Base-by-base conservation (phyloP, 73 alveolate species). In the Paramecium biaurelia region DNA sequence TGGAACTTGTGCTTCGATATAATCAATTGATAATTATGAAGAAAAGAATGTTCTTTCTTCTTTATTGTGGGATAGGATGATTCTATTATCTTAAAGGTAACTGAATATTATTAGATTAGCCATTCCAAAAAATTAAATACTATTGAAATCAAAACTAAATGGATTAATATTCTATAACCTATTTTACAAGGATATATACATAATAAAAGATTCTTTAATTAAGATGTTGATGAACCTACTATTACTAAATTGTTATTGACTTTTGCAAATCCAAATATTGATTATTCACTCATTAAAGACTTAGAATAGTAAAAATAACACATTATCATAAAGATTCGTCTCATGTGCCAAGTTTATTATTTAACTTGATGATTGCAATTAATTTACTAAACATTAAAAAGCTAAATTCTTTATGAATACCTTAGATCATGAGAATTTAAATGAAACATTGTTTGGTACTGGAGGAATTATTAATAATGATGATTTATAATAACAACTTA, bases 191-290 rank as follows among this genome's bases (percentile, higher is more conserved):
- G 90, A 10, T 23, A 79, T 42, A 23, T 79, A 21, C 56, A 47
- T 12, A 41, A 79, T 79, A 37, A 41, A 47, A 15, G 42, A 79
- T 79, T 79, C 45, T 43, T 79, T 26, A 47, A 41, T 38, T 34
- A 41, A 23, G 12, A 5, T 1, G 56, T 79, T 5, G 74, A 79
- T 79, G 45, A 79, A 43, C 5, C 30, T 9, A 45, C 32, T 38
- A 41, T 79, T 14, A 26, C 45, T 0, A 79, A 41, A 79, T 34
- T 79, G 32, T 7, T 79, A 24, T 43, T 42, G 32, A 23, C 90
- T 1, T 79, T 79, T 79, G 90, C 76, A 15, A 45, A 79, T 79
- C 90, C 70, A 47, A 79, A 79, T 79, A 45, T 79, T 18, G 90
- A 79, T 79, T 79, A 37, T 47, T 43, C 76, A 1, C 32, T 79